Base-by-base conservation (phyloP, 75 land plant species). In the Larix kaempferi region DNA sequence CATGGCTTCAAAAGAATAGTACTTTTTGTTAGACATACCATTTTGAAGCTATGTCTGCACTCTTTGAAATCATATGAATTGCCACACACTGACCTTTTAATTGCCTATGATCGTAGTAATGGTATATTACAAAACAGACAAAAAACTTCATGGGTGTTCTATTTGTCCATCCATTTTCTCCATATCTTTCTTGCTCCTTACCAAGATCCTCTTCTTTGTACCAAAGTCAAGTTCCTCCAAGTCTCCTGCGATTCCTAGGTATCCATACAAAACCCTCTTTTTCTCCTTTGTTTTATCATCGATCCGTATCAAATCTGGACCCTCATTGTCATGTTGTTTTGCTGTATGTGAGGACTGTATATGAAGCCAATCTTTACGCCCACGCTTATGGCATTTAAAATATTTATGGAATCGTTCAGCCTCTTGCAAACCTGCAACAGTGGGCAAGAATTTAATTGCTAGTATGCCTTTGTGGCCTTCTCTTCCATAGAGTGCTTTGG, bases 171-270 rank as follows among this genome's bases (percentile, higher is more conserved):
- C 83, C 22, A 76, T 76, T 57, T 88, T 74, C 39, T 80, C 86
- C 23, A 88, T 85, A 14, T 88, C 92, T 81, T 74, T 90, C 67
- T 80, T 90, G 82, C 88, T 90, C 61, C 73, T 88, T 12, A 88
- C 60, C 62, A 76, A 13, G 73, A 74, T 82, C 22, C 82, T 69
- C 19, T 65, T 80, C 78, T 74, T 81, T 10, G 72, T 73, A 22
- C 78, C 84, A 62, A 61, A 35, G 35, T 88, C 86, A 41, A 90
- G 84, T 74, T 86, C 83, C 21, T 76, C 79, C 57, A 90, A 55
- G 73, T 88, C 90, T 55, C 71, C 86, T 56, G 84, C 87, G 63
- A 78, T 57, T n/a, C 81, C 92, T 37, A 88, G 33, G 75, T 88
- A 88, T 7, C 90, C 90, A 78, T 83, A 90, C 2, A 90, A 60